Base-by-base conservation (phyloP, 805 yeast genomes). In the Ogataea paraovalis region DNA sequence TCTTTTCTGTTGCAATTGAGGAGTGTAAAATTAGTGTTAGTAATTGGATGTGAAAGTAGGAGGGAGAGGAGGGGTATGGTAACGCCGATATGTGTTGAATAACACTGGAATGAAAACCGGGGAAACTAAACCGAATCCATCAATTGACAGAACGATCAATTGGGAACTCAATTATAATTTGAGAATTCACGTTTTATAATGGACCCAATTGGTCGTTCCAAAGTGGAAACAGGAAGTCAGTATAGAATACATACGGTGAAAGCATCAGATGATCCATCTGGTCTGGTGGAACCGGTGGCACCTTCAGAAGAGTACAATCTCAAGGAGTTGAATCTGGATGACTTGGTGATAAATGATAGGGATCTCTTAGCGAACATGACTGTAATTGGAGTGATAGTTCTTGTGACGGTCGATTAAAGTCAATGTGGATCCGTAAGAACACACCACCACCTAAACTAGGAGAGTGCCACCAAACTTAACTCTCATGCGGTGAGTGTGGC, bases 221-320 rank as follows among this genome's bases (percentile, higher is more conserved):
- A 37, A 38, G 60, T 57, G 28, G 70, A 64, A 25, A 30, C 22
- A 39, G 9, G 22, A 32, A 42, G 3, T 9, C 16, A 23, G 7
- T 14, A 13, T 19, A 19, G 16, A 39, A 23, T 22, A 71, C 77
- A 57, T 60, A 73, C 78, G 59, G 79, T 73, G 72, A 85, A 85
- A 51, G 83, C 72, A 60, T 84, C 87, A 41, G 74, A 71, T 43
- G 75, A 66, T 45, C 76, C 78, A 43, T 70, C 75, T 43, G 76
- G 67, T 60, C 86, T 78, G 51, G 78, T 73, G 38, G 82, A 69
- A 53, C 86, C 86, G 43, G 83, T 74, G 56, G 83, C 74, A 46
- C 86, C 86, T 57, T 77, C 88, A 48, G 80, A 44, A 67, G 59
- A 58, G 61, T 77, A 71, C 52, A 61, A 58, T 61, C 77, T 71